Evolutionary conservation across 2,329 filamentous ascomycete species (phyloP).

Genomic region (Hymenoscyphus scutula): DNA sequence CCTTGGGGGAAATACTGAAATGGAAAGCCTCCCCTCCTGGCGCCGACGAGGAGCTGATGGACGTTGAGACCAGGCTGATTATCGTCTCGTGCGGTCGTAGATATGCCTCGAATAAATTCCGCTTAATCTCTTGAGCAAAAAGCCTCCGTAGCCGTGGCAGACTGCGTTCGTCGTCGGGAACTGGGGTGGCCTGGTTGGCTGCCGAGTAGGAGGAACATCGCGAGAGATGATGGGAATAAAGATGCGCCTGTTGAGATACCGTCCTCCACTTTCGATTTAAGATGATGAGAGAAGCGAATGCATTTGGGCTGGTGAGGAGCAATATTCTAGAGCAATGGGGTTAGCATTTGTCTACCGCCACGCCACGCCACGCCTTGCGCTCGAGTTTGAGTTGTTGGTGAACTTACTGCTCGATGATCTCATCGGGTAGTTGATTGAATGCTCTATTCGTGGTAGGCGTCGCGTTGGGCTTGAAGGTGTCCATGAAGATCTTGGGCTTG

Average conservation of each 20-base stretch:
- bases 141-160: constrained; percentile 60
- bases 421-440: constrained; percentile 51
- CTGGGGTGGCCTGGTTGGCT: constrained; percentile 40
- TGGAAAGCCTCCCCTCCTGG: constrained; percentile 84
- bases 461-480: not conserved
- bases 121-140: constrained; percentile 69
- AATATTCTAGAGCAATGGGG: constrained; percentile 51
- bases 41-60: constrained; percentile 76
- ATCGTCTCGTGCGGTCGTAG: constrained; percentile 67
- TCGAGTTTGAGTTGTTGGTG: constrained; percentile 12
- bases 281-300: constrained; percentile 64
- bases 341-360: constrained; percentile 9
- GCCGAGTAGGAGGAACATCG: constrained; percentile 58
- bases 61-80: constrained; percentile 78
- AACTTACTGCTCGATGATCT: constrained; percentile 67
- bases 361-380: constrained; percentile 10
- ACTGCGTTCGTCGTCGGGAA: constrained; percentile 44
- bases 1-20: constrained; percentile 74
- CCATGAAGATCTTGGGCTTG: not conserved
- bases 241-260: constrained; percentile 60
- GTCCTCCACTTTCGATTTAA: constrained; percentile 65
- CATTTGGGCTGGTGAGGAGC: constrained; percentile 56
- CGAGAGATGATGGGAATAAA: constrained; percentile 63
- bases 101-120: constrained; percentile 75
- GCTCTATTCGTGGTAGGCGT: not conserved